Base-by-base conservation (phyloP, 2,329 filamentous ascomycete species). In the Corinectria fuckeliana region DNA sequence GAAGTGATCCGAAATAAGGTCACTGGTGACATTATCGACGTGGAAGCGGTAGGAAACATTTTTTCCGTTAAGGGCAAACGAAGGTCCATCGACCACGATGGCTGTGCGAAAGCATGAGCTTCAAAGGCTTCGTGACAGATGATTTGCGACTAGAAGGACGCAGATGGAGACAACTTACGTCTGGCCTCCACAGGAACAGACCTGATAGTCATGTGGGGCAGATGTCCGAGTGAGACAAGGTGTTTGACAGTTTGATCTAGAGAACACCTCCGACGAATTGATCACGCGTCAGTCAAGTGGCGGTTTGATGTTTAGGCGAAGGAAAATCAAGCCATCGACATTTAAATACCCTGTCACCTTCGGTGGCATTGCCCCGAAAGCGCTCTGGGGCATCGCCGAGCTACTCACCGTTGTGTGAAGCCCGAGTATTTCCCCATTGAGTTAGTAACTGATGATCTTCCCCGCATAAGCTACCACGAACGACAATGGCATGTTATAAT, bases 1-100 rank as follows among this genome's bases (percentile, higher is more conserved):
- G 62, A 87, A 89, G 67, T 89, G 86, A 64, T 88, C 85, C 0
- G 82, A 81, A 14, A 85, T 71, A 34, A 89, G 77, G 54, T 89
- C 86, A 4, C 83, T 81, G 0, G 81, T 84, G 8, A 68, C 69
- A 3, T 80, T 74, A 61, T 89, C 83, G 42, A 88, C 85, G 62
- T 88, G 87, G 70, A 89, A 88, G 41, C 84, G 82, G 66, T 89
- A 89, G 1, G 86, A 88, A 26, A 87, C 77, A 62, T 78, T 77
- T 44, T 82, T 74, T 23, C 83, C 85, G 26, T 84, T 84, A 44
- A 88, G 76, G 2, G 83, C 79, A 63, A 88, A 88, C 14, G 80
- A 81, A 3, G 76, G 81, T 9, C 83, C 84, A 5, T 84, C 72
- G n/a, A 82, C 82, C 20, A 78, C 77, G 55, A 88, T 79, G 34